Evolutionary conservation across 2,329 filamentous ascomycete species (phyloP), one percentile per base, ranked within the genome.

Genomic region (Hymenoscyphus occultus): DNA sequence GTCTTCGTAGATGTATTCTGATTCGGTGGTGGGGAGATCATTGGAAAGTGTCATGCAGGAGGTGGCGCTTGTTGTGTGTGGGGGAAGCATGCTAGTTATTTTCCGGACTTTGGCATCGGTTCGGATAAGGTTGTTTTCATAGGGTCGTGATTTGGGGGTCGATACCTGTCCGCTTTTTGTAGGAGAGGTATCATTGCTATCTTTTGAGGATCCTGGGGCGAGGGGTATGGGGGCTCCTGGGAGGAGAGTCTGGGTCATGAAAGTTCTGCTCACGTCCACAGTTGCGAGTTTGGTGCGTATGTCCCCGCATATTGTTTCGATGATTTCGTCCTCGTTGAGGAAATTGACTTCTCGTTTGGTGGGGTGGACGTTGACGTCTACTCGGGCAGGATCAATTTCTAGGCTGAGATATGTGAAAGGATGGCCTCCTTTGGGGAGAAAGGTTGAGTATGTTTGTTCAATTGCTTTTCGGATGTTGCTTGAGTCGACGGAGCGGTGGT

Each of bases 321-420:
- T 90, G 57, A 99, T 96, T 71, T 99, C 95, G 69, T 99, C 95
- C 76, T 99, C 95, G 67, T 98, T 97, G 28, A 99, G 82, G 72
- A 99, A 98, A 74, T 98, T 95, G 22, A 99, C 95, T 75, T 99
- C 94, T 60, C 92, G 85, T 77, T 99, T 99, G 0, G 95, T 99
- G 0, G 95, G 95, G 76, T 99, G 95, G 0, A 99, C 90, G 71
- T 99, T 99, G 74, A 99, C 96, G 76, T 99, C 95, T 3, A 99
- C 92, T 62, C 94, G 84, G 32, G 90, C 87, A 1, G 95, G 94
- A 71, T 98, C 93, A 64, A 99, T 96, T 66, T 97, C 91, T 2
- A 99, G 83, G 74, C 90, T 95, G 32, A 99, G 82, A 74, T 99
- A 99, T 64, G 94, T 82, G 75, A 98, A 99, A 0, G 95, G 95